These are phyloP conservation scores for Zymoseptoria brevis DNA, from an alignment of 2,329 filamentous ascomycete species.

Conservation along the genomic window DNA sequence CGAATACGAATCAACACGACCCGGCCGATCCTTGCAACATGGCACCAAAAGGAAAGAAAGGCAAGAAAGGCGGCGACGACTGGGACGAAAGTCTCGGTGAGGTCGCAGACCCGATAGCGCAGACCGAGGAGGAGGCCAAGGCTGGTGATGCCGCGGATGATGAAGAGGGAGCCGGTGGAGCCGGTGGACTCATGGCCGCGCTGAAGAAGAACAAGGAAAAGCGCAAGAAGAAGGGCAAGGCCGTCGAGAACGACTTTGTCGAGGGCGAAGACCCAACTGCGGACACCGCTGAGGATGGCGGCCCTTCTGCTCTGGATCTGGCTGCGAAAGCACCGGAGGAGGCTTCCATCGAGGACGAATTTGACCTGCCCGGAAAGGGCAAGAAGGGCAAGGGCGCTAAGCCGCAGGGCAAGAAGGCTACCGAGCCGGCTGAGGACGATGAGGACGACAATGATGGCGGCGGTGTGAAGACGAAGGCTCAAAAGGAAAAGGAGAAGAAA, in stretches of 20 bases:
- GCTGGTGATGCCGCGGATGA: slow-evolving; percentile 43
- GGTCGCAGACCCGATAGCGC: slow-evolving; percentile 54
- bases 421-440: slow-evolving; percentile 38
- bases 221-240: slow-evolving; percentile 82
- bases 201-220: slow-evolving; percentile 55
- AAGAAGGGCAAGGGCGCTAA: slow-evolving; percentile 60
- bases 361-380: slow-evolving; percentile 72
- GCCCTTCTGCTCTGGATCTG: slow-evolving; percentile 36
- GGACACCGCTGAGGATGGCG: slow-evolving; percentile 34
- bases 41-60: slow-evolving; percentile 93
- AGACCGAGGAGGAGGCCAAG: slow-evolving; percentile 39
- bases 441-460: slow-evolving; percentile 48
- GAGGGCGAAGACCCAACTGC: slow-evolving; percentile 55
- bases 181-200: slow-evolving; percentile 42
- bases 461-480: slow-evolving; percentile 84
- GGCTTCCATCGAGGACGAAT: slow-evolving; percentile 55
- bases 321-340: slow-evolving; percentile 68
- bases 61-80: slow-evolving; percentile 77
- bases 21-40: slow-evolving; percentile 41
- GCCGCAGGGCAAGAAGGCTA: slow-evolving; percentile 41
- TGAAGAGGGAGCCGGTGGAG: slow-evolving; percentile 43
- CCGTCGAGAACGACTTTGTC: slow-evolving; percentile 58
- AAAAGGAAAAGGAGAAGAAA: slow-evolving; percentile 97
- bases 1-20: background rate
- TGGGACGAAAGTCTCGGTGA: slow-evolving; percentile 94